A percentile compares a stretch with the other conserved stretches of the same genome.
These are phyloP conservation scores for Cercospora canescens DNA, from an alignment of 2,329 filamentous ascomycete species.

Conservation along the genomic window DNA sequence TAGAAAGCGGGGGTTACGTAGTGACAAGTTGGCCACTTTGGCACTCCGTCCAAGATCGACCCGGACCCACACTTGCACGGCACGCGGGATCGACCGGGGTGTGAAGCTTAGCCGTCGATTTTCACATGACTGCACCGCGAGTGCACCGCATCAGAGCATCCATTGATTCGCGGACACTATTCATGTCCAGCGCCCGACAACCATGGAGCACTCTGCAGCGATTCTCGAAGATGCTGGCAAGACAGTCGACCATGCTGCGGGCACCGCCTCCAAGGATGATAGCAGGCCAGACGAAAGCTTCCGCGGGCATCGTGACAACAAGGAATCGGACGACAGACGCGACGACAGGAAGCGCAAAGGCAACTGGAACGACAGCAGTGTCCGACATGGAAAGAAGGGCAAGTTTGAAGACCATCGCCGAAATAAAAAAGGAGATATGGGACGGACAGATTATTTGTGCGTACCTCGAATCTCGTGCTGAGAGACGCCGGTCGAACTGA, in stretches of 20 bases:
- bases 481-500: constrained; percentile 39
- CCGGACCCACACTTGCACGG: neutral
- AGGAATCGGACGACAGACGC: constrained; percentile 18
- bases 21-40: no score
- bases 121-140: constrained; percentile 4
- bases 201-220: constrained; percentile 36
- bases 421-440: constrained; percentile 66
- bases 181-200: constrained; percentile 4
- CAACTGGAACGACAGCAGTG: constrained; percentile 28
- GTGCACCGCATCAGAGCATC: neutral
- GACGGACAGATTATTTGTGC: constrained; percentile 65
- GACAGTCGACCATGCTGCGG: constrained; percentile 25
- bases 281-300: constrained; percentile 6
- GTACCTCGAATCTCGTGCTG: constrained; percentile 29
- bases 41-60: neutral
- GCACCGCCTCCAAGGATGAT: constrained; percentile 12
- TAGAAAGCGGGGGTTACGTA: no score
- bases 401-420: constrained; percentile 34
- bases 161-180: neutral
- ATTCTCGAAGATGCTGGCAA: constrained; percentile 34
- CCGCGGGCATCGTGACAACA: constrained; percentile 8
- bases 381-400: constrained; percentile 27
- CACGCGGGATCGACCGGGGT: neutral
- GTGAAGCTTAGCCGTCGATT: constrained; percentile 1
- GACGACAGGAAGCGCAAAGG: constrained; percentile 32